phyloP scores from a whole-genome alignment of 192 early-diverging fungal species.

The Coemansia brasiliensis region DNA sequence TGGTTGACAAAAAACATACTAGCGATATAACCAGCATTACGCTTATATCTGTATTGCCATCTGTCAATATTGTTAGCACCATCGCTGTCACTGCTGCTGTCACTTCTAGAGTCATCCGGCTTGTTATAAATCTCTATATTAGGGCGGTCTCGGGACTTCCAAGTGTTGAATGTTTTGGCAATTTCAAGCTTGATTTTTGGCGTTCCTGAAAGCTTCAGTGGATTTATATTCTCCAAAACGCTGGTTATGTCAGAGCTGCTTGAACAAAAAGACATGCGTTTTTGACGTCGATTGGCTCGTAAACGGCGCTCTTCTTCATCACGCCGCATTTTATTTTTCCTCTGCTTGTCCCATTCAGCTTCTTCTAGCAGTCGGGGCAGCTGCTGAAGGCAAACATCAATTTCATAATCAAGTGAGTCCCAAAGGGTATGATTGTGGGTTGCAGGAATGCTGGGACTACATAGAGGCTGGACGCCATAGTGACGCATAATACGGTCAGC shows the following conservation, averaged over 20 bases:
- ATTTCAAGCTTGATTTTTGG: conserved; percentile 35
- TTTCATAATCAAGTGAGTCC: conserved; percentile 92
- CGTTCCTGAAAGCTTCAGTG: conserved; percentile 11
- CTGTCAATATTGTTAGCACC: conserved; percentile 6
- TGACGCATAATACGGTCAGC: conserved; percentile 94
- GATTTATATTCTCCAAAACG: background rate
- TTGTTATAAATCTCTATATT: background rate
- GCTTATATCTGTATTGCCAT: background rate
- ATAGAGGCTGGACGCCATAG: conserved; percentile 88
- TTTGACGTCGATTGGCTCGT: background rate
- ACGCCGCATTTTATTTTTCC: conserved; percentile 7
- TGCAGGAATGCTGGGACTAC: conserved; percentile 77
- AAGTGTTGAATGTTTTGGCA: conserved; percentile 23
- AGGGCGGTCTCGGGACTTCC: background rate
- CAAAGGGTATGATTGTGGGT: conserved; percentile 96
- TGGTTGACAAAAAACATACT: conserved; percentile 94
- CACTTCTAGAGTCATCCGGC: background rate
- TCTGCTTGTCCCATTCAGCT: conserved; percentile 30
- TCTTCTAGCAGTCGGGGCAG: conserved; percentile 72
- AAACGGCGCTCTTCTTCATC: conserved; percentile 10
- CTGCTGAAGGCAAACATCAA: conserved; percentile 90
- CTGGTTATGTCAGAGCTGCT: background rate
- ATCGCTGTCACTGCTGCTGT: conserved; percentile 11
- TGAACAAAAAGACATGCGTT: background rate
- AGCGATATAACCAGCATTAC: conserved; percentile 34